Base-by-base conservation (phyloP, 2,329 filamentous ascomycete genomes). In the Aureobasidium lini region DNA sequence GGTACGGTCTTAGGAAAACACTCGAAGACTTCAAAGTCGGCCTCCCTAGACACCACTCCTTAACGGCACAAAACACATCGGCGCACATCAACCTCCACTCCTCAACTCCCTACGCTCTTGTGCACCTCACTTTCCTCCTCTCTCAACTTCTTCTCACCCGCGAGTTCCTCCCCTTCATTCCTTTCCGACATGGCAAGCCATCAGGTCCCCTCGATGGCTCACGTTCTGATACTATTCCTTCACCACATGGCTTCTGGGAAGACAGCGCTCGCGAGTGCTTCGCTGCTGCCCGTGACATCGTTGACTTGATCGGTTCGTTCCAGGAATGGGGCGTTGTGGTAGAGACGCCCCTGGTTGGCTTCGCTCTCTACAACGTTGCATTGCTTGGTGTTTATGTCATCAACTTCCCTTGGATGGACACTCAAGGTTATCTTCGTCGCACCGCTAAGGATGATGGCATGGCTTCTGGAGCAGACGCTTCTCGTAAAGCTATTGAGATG, bases 381-480 rank as follows among this genome's bases (percentile, higher is more conserved):
- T 86, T 88, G 65, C 78, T 83, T 15, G 76, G 84, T 36, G 77
- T 88, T 2, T 90, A 89, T 68, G 83, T 82, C 10, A 76, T 79
- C 46, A 82, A 85, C 66, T 90, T 89, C 60, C 84, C 84, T 0
- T 79, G 82, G 60, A 88, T 90, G 84, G 87, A 90, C 64, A 76
- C 75, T 1, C 73, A 80, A 10, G 72, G 75, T 3, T 80, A 81
- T 66, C 80, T 88, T 65, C 65, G 64, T n/a, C 64, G 65, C 37
- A 67, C 66, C 57, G 40, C 57, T 7, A 50, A 48, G 29, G 57
- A 59, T n/a, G 57, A 59, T 3, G 37, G 39, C 4, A 18, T 52
- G 10, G 10, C 47, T 10, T 16, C 46, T 13, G 72, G 71, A 8
- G 69, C 73, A 2, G 73, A 77, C 18, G 75, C 79, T 0, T 80